Base-by-base conservation (phyloP, 2,329 filamentous ascomycete species). In the Arthrocladium fulminans region DNA sequence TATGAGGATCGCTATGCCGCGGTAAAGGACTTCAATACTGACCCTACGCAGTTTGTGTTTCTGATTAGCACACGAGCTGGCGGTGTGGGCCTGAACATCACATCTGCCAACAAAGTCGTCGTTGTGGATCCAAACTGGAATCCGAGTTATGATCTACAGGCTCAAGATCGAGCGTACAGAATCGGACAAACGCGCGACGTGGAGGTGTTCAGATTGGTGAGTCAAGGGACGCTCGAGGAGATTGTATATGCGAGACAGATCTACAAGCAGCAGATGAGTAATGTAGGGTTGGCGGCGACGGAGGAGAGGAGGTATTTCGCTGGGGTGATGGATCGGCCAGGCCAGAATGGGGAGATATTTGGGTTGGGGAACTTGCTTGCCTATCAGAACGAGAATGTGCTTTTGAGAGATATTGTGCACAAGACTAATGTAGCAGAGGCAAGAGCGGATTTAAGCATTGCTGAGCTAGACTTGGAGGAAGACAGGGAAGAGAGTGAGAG, bases 61-160 rank as follows among this genome's bases (percentile, higher is more conserved):
- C 73, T 98, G 17, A 96, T 98, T 59, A 94, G 86, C 19, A 96
- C 92, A 5, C 87, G 85, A 61, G 89, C 92, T 2, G 92, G 92
- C 20, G 92, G 92, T 3, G 85, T 96, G 0, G 92, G 92, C 0
- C 73, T 98, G 23, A 98, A 98, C 63, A 97, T 98, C 61, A 95
- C 90, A 0, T 92, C 88, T 1, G 92, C 92, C 1, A 98, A 98
- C 68, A 97, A 97, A 67, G 92, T 98, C 0, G 90, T 98, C 34
- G 87, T 98, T 29, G 82, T 97, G 41, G 92, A 97, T 63, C 92
- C 92, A 0, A 92, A 97, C 60, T 98, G 92, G 92, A 98, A 98
- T 57, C 92, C 92, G 0, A 80, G 87, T 1, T 90, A 92, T 57
- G 92, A 98, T 60, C 75, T 97, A 0, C 92, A 98, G 65, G 92